A percentile compares a stretch with the other conserved stretches of the same genome.
These are phyloP conservation scores for Cadophora sp. DNA, from an alignment of 2,329 filamentous ascomycete species.

Conservation along the genomic window DNA sequence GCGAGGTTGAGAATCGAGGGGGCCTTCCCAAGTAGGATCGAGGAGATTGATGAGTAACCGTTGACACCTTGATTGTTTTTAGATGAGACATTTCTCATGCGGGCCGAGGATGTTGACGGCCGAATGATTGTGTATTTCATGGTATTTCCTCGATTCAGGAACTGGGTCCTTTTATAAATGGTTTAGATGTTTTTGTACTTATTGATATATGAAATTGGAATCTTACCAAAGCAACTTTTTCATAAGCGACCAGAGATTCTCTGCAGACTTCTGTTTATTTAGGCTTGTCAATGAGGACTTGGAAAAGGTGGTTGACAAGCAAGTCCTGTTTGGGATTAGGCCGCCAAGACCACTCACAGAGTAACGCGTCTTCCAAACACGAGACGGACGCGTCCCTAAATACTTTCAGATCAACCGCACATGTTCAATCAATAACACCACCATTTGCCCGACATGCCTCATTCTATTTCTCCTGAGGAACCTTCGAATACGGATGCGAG, in stretches of 20 bases:
- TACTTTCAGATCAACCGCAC: neutral
- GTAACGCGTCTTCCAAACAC: conserved; percentile 9
- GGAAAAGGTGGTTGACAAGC: neutral
- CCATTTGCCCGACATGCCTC: conserved; percentile 49
- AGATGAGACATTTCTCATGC: neutral
- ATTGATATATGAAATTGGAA: neutral
- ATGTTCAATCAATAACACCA: neutral
- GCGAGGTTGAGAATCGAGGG: conserved; percentile 16
- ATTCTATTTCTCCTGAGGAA: conserved; percentile 49
- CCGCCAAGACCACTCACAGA: conserved; percentile 20
- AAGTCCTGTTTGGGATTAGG: neutral
- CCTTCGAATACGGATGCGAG: conserved; percentile 44
- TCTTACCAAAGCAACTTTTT: no score
- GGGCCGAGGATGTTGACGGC: neutral
- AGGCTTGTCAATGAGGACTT: no score
- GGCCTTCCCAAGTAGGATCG: conserved; percentile 15
- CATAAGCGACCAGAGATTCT: no score
- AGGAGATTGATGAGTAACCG: conserved; percentile 22
- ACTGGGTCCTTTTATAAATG: neutral
- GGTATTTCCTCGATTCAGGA: neutral
- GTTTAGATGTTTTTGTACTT: neutral
- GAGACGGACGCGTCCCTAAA: neutral
- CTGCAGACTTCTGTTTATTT: no score
- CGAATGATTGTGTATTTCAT: neutral
- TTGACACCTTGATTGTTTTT: neutral